These are phyloP conservation scores for Micractinium sp. DNA, from an alignment of 139 green algal genomes.

Conservation along the genomic window DNA sequence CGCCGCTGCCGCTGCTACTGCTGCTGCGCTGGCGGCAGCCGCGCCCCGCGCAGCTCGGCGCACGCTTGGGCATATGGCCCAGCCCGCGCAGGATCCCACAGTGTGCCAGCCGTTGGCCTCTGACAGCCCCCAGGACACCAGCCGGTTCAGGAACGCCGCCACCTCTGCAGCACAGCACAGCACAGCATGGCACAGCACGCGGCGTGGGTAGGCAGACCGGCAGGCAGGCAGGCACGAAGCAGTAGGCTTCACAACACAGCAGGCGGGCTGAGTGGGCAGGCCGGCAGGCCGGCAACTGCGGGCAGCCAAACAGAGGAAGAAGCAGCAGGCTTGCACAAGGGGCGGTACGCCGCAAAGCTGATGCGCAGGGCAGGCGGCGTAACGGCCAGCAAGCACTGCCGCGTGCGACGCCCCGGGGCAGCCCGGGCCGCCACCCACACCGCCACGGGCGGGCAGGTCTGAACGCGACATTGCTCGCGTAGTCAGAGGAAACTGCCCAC, in stretches of 20 bases:
- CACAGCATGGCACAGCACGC: background rate
- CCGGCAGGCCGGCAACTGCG: background rate
- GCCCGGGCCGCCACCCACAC: background rate
- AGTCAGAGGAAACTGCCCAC: too few species aligned
- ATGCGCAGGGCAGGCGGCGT: background rate
- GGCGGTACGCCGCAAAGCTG: background rate
- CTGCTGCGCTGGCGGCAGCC: background rate
- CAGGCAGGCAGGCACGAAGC: background rate
- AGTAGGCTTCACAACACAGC: background rate
- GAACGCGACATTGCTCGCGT: too few species aligned
- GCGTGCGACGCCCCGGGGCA: too few species aligned
- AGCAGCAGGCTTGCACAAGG: too few species aligned
- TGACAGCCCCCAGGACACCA: slow-evolving; percentile 65
- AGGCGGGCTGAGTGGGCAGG: background rate
- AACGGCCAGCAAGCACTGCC: background rate
- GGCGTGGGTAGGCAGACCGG: too few species aligned
- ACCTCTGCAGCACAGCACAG: slow-evolving; percentile 68
- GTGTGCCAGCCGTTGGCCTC: slow-evolving; percentile 21
- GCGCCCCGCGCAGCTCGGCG: background rate
- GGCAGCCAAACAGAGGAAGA: background rate
- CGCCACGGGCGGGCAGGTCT: background rate
- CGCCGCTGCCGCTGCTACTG: background rate
- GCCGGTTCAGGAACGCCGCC: slow-evolving; percentile 62
- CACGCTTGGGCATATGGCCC: background rate
- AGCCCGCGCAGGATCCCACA: slow-evolving; percentile 11